Evolutionary conservation across 495 filamentous ascomycete species (phyloP).

Genomic region (Xylaria venustula): DNA sequence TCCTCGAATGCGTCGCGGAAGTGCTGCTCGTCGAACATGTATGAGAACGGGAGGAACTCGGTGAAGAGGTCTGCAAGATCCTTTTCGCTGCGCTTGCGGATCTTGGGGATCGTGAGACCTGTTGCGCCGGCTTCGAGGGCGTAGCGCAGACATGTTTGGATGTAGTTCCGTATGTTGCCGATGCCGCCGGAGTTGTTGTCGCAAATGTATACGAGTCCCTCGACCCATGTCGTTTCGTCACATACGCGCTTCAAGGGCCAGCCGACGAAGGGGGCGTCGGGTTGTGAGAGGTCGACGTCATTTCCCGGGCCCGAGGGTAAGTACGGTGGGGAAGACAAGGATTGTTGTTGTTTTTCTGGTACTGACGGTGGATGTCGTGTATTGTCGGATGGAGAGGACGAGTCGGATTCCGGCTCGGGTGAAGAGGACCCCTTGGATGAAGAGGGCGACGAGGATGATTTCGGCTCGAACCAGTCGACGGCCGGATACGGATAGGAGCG

Average conservation of each 20-base stretch:
- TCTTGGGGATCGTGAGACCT: slow-evolving; percentile 42
- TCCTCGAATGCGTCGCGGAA: slow-evolving; percentile 38
- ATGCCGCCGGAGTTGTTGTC: slow-evolving; percentile 55
- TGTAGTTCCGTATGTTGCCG: slow-evolving; percentile 54
- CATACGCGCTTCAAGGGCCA: slow-evolving; percentile 49
- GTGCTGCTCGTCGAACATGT: slow-evolving; percentile 50
- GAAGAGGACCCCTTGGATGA: no score
- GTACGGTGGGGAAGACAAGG: not conserved
- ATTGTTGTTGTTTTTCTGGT: not conserved
- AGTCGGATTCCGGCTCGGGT: slow-evolving; percentile 1
- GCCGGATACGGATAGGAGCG: slow-evolving; percentile 9
- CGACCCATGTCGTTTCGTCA: slow-evolving; percentile 39
- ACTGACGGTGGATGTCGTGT: not conserved
- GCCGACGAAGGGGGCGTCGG: slow-evolving; percentile 45
- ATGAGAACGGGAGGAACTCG: slow-evolving; percentile 37
- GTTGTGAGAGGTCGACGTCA: slow-evolving; percentile 28
- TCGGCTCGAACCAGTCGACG: slow-evolving; percentile 24
- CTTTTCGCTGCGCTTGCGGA: slow-evolving; percentile 36
- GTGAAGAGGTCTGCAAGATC: slow-evolving; percentile 38
- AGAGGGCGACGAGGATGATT: slow-evolving; percentile 8
- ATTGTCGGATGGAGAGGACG: no score
- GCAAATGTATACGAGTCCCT: slow-evolving; percentile 47
- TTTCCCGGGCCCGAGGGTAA: slow-evolving; percentile 7
- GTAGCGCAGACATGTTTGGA: slow-evolving; percentile 52
- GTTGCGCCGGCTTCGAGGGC: slow-evolving; percentile 52